Evolutionary conservation across 1,284 basidiomycete genomes (phyloP), one percentile per base, ranked within the genome.

Genomic region (Sphaerobolus stellatus): DNA sequence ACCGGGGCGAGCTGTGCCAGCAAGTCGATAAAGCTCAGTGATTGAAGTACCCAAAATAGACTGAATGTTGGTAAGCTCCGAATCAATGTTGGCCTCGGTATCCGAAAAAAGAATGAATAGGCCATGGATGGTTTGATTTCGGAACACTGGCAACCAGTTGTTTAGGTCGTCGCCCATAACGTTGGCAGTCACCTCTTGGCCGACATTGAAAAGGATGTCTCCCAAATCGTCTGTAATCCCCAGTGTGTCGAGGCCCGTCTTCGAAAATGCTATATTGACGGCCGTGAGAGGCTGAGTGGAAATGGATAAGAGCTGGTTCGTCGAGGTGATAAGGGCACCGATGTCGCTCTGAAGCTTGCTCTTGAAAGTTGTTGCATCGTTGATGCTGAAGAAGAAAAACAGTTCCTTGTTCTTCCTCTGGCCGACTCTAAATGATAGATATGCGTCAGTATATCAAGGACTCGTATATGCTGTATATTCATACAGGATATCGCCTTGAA

Each of bases 181-280:
- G 5, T 28, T 20, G 3, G 60, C 58, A 48, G 57, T 49, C 14
- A 41, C 52, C 13, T 47, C 24, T 28, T 61, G 60, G 7, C 59
- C 60, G 6, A 22, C 40, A 16, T 44, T 24, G 28, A 58, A 61
- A 11, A 36, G 34, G 13, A 24, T 20, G 44, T 61, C 60, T 3
- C 44, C 47, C 22, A 61, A 4, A 18, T 43, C 20, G 28, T 43
- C 41, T 6, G 4, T 3, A 43, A 61, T 52, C 4, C 50, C 57
- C 24, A 61, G 48, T 11, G 25, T 54, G 24, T 54, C 27, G 9
- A 61, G 49, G 9, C 60, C 60, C 2, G 44, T 41, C 25, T 58
- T 48, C 8, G 56, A 54, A 48, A 61, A 61, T 5, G 58, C 60
- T 9, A 61, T 51, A 51, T 61, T 61, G 30, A 48, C 31, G 44